Evolutionary conservation across 108 stramenopile genomes (phyloP).

Genomic region (Aureococcus anophagefferens): DNA sequence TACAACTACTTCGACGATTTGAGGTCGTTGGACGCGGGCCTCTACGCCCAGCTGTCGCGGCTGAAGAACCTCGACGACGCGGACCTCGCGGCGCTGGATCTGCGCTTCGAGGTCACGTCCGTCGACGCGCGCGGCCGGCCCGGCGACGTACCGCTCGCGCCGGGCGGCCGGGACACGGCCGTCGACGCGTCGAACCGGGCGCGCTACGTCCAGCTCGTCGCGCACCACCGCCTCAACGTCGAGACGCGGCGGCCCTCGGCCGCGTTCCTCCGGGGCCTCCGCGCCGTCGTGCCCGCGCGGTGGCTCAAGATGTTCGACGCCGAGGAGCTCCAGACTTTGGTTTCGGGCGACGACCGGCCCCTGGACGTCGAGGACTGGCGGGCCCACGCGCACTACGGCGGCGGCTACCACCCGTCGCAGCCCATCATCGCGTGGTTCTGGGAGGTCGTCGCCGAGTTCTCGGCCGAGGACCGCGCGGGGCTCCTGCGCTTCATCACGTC

Average conservation of each 20-base stretch:
- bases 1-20: conserved; percentile 84
- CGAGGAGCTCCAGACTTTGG: conserved; percentile 86
- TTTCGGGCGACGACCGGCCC: conserved; percentile 83
- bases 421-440: conserved; percentile 76
- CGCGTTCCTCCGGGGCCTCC: conserved; percentile 87
- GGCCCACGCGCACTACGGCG: conserved; percentile 63
- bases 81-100: conserved; percentile 58
- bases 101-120: conserved; percentile 62
- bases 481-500: conserved; percentile 90
- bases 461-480: conserved; percentile 68
- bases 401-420: conserved; percentile 89
- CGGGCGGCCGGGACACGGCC: conserved; percentile 57
- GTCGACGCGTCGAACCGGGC: conserved; percentile 82
- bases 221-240: conserved; percentile 82
- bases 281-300: conserved; percentile 78
- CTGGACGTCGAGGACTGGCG: conserved; percentile 77
- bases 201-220: conserved; percentile 77
- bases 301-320: conserved; percentile 90
- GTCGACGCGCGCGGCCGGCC: conserved; percentile 9
- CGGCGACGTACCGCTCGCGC: conserved; percentile 61
- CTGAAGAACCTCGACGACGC: conserved; percentile 51
- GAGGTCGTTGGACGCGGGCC: conserved; percentile 77
- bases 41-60: conserved; percentile 70
- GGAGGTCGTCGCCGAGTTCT: conserved; percentile 73
- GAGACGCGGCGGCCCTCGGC: conserved; percentile 61